phyloP scores from a whole-genome alignment of 139 green algal species.

The Spirogloea muscicola region DNA sequence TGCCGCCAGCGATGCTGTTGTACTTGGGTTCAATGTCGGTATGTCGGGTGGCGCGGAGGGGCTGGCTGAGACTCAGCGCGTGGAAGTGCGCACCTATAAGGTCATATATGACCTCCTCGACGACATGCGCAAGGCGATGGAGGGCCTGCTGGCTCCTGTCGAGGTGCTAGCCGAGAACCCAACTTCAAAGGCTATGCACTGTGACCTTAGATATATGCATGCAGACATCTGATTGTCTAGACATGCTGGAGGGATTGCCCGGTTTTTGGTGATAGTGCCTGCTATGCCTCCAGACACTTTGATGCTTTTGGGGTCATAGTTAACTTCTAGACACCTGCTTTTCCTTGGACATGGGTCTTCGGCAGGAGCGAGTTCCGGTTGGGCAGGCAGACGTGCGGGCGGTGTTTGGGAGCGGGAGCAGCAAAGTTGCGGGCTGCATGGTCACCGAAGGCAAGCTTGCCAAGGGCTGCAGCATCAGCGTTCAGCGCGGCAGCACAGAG shows the following conservation, averaged over 20 bases:
- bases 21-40: constrained; percentile 54
- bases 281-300: background rate
- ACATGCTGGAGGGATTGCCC: background rate
- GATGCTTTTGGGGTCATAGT: constrained; percentile 64
- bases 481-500: constrained; percentile 50
- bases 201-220: background rate
- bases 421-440: constrained; percentile 74
- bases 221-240: background rate
- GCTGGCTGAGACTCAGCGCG: constrained; percentile 30
- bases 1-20: constrained; percentile 61
- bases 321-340: constrained; percentile 79
- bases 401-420: constrained; percentile 76
- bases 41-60: constrained; percentile 7
- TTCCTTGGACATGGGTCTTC: constrained; percentile 81
- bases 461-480: constrained; percentile 52
- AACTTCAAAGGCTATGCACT: background rate
- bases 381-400: constrained; percentile 73
- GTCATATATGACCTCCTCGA: constrained; percentile 98
- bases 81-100: constrained; percentile 67
- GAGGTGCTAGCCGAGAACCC: constrained; percentile 59
- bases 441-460: constrained; percentile 68
- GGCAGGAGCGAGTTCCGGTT: constrained; percentile 48
- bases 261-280: constrained; percentile 28
- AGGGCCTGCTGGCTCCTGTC: constrained; percentile 78
- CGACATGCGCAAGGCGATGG: constrained; percentile 90